Evolutionary conservation across 768 basidiomycete genomes (phyloP).

Genomic region (Melanogaster broomeanus): DNA sequence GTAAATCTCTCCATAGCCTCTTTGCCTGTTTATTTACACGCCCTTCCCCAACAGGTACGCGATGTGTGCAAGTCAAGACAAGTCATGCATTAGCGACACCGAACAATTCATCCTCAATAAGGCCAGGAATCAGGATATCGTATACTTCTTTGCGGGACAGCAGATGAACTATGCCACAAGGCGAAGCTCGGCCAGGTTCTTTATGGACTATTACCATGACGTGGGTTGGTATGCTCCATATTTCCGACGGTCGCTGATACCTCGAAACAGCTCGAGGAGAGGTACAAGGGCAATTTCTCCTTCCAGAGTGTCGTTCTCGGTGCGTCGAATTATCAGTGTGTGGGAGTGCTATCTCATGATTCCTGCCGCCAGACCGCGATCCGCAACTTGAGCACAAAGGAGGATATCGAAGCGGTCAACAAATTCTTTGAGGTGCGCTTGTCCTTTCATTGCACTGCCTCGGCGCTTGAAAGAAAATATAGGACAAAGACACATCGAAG

Average conservation of each 20-base stretch:
- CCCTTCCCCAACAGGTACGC: slow-evolving; percentile 47
- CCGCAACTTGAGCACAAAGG: slow-evolving; percentile 57
- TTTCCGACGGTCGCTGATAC: neutral
- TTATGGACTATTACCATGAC: slow-evolving; percentile 66
- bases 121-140: slow-evolving; percentile 60
- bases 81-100: slow-evolving; percentile 58
- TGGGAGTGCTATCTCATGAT: neutral
- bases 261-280: slow-evolving; percentile 53
- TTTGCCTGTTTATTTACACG: slow-evolving; percentile 1
- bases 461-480: neutral
- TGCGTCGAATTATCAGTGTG: slow-evolving; percentile 27
- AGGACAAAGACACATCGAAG: slow-evolving; percentile 72
- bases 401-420: slow-evolving; percentile 62
- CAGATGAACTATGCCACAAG: slow-evolving; percentile 56
- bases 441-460: neutral
- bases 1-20: slow-evolving; percentile 37
- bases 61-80: slow-evolving; percentile 61
- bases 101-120: slow-evolving; percentile 58
- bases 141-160: slow-evolving; percentile 64
- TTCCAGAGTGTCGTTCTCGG: slow-evolving; percentile 55
- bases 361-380: slow-evolving; percentile 35
- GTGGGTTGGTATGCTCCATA: slow-evolving; percentile 39
- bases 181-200: slow-evolving; percentile 56
- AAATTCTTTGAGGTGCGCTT: slow-evolving; percentile 73
- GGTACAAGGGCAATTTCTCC: slow-evolving; percentile 70